phyloP scores from a whole-genome alignment of 2,329 filamentous ascomycete species.

The Aspergillus sp. region DNA sequence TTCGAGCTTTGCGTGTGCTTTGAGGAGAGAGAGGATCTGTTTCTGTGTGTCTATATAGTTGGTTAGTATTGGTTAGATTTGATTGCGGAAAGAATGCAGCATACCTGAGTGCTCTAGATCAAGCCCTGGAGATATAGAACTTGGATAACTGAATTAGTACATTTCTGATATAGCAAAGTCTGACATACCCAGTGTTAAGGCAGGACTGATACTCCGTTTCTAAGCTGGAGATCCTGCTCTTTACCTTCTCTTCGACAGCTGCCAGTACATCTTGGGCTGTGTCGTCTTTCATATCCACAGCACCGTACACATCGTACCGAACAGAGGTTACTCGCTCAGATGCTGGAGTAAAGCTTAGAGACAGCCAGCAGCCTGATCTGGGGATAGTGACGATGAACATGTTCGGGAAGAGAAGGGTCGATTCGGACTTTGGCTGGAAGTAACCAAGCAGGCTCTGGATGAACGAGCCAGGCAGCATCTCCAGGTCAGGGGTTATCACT shows the following conservation, averaged over 20 bases:
- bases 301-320: slow-evolving; percentile 32
- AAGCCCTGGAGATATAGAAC: not conserved
- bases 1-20: slow-evolving; percentile 26
- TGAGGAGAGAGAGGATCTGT: slow-evolving; percentile 20
- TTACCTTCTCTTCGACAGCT: slow-evolving; percentile 1
- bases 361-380: slow-evolving; percentile 20
- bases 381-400: slow-evolving; percentile 24
- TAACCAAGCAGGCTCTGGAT: not conserved
- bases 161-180: not conserved
- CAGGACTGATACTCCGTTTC: slow-evolving; percentile 18
- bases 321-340: slow-evolving; percentile 26
- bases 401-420: slow-evolving; percentile 23
- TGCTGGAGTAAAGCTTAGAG: slow-evolving; percentile 27
- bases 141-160: not conserved
- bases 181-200: slow-evolving; percentile 2
- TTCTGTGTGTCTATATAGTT: not conserved
- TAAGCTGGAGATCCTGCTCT: slow-evolving; percentile 6
- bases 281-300: not conserved
- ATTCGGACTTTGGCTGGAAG: not conserved
- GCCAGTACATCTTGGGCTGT: not conserved
- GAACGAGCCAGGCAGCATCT: not conserved
- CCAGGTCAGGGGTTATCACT: not conserved
- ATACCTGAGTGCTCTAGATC: slow-evolving; percentile 2
- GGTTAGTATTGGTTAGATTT: no score
- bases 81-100: not conserved